Conservation (phyloP, 345 rosid genomes). For the Melastoma malabathricum region DNA sequence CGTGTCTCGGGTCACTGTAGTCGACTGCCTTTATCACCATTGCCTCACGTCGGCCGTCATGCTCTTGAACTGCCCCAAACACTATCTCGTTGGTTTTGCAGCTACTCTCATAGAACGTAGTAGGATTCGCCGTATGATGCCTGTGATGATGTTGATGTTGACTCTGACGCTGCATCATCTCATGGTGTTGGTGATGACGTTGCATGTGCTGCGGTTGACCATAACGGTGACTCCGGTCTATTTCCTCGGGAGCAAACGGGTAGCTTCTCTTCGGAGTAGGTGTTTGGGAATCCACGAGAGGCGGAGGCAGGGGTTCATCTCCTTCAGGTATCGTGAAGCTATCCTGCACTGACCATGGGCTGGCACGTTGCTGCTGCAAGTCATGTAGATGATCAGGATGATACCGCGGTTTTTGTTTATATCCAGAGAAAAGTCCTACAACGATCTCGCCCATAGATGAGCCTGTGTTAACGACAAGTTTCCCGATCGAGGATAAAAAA, state of each 20-base stretch:
- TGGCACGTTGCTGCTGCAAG: slow-evolving; percentile 23
- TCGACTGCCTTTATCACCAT: slow-evolving; percentile 90
- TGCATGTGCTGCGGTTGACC: slow-evolving; percentile 26
- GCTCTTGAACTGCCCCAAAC: slow-evolving; percentile 87
- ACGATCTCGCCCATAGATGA: slow-evolving; percentile 49
- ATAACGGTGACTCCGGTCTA: slow-evolving; percentile 24
- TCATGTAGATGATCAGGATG: slow-evolving; percentile 25
- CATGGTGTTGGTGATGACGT: slow-evolving; percentile 21
- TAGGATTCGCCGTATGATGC: slow-evolving; percentile 28
- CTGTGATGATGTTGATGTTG: slow-evolving; percentile 36
- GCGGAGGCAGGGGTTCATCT: slow-evolving; percentile 63
- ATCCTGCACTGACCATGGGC: slow-evolving; percentile 68
- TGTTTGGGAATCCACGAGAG: slow-evolving; percentile 31
- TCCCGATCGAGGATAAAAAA: slow-evolving; percentile 59
- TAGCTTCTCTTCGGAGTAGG: slow-evolving; percentile 37
- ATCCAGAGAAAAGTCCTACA: slow-evolving; percentile 32
- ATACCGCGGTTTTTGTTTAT: slow-evolving; percentile 24
- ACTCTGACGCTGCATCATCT: slow-evolving; percentile 17
- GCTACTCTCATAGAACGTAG: slow-evolving; percentile 56
- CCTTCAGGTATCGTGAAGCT: slow-evolving; percentile 65
- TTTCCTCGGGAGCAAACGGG: slow-evolving; percentile 28
- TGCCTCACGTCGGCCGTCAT: slow-evolving; percentile 73
- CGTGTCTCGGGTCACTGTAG: slow-evolving; percentile 44
- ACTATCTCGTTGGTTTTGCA: slow-evolving; percentile 78
- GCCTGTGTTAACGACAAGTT: slow-evolving; percentile 52